These are phyloP conservation scores for Staphylotrichum tortipilum DNA, from an alignment of 495 filamentous ascomycete species.

Conservation along the genomic window DNA sequence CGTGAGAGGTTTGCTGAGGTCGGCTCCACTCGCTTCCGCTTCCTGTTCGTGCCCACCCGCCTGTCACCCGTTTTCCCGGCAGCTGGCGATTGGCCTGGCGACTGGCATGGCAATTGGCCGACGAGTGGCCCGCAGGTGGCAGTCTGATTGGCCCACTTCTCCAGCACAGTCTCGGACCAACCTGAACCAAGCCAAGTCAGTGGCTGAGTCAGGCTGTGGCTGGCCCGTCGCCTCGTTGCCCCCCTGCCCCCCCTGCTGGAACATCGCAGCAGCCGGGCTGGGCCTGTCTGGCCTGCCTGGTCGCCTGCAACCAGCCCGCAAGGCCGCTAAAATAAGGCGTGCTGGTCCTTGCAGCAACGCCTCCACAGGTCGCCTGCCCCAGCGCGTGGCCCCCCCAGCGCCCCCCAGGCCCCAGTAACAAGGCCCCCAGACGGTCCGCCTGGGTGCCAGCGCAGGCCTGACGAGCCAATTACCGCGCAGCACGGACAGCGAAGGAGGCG, in stretches of 20 bases:
- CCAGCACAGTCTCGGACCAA: no score
- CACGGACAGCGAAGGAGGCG: neutral
- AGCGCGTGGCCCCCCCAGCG: no score
- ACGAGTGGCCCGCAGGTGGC: no score
- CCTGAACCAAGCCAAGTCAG: no score
- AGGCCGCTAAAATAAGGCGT: no score
- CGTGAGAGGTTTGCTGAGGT: constrained; percentile 33
- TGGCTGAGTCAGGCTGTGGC: neutral
- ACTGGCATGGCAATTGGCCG: no score
- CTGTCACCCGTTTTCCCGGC: constrained; percentile 15
- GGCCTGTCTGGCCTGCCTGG: neutral
- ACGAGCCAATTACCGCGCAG: neutral
- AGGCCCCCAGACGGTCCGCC: neutral
- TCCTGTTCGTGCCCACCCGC: constrained; percentile 8
- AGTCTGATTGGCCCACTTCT: no score
- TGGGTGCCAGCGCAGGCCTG: neutral
- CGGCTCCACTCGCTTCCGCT: constrained; percentile 21
- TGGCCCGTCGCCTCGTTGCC: neutral
- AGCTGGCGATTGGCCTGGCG: constrained; percentile 16
- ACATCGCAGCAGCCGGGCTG: no score
- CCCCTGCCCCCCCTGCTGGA: no score
- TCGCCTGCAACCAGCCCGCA: neutral
- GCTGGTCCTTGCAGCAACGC: no score
- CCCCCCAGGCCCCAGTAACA: no score
- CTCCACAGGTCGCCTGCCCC: no score